These are phyloP conservation scores for Dendrocalamus sinicus DNA, from an alignment of 176 grass and related monocot species.

Conservation along the genomic window DNA sequence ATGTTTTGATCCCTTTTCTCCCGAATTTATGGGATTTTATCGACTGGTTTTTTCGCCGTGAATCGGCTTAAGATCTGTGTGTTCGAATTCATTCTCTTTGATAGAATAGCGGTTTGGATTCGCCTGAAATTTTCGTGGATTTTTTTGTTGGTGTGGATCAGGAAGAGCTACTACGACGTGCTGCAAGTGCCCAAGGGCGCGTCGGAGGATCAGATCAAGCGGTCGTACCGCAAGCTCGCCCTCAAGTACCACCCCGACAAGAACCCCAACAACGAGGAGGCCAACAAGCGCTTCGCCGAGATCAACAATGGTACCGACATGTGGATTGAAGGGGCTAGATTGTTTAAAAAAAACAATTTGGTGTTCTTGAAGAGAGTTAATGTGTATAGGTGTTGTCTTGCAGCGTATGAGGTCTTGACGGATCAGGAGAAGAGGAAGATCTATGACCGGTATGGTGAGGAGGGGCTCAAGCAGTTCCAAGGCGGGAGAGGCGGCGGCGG, in stretches of 20 bases:
- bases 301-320: slow-evolving; percentile 81
- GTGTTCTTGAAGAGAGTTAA: background rate
- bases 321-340: background rate
- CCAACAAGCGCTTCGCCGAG: slow-evolving; percentile 86
- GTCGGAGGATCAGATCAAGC: slow-evolving; percentile 97
- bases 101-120: background rate
- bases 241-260: slow-evolving; percentile 98
- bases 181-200: slow-evolving; percentile 89
- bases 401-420: slow-evolving; percentile 89
- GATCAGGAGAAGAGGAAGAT: slow-evolving; percentile 97
- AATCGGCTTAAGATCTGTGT: slow-evolving; percentile 12
- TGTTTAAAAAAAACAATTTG: background rate
- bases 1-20: background rate
- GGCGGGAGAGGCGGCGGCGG: slow-evolving; percentile 60
- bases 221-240: slow-evolving; percentile 95
- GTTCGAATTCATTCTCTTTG: background rate
- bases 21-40: background rate
- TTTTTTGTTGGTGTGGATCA: slow-evolving; percentile 24
- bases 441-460: slow-evolving; percentile 93
- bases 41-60: background rate
- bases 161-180: slow-evolving; percentile 96
- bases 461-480: slow-evolving; percentile 92
- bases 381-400: background rate
- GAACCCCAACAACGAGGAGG: slow-evolving; percentile 92
- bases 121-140: background rate